Evolutionary conservation across 2,329 filamentous ascomycete species (phyloP).

Genomic region (Blumeria hordei): DNA sequence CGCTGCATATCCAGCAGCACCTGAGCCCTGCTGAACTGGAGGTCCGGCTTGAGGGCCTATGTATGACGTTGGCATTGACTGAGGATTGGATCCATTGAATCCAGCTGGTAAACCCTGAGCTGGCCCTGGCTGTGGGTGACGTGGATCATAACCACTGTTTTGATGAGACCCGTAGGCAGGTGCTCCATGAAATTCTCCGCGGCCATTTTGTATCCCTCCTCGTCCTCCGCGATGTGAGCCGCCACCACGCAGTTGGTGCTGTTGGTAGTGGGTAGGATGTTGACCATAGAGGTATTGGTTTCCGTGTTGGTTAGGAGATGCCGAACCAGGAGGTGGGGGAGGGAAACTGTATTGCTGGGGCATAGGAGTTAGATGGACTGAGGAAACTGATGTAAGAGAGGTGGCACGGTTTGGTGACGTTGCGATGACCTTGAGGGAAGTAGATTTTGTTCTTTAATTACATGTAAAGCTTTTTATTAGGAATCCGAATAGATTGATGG

Average conservation of each 20-base stretch:
- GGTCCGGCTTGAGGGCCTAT: slow-evolving; percentile 15
- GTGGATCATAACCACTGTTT: slow-evolving; percentile 8
- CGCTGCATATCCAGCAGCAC: slow-evolving; percentile 5
- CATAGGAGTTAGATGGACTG: slow-evolving; percentile 3
- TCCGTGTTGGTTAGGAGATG: slow-evolving; percentile 10
- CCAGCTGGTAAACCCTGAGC: slow-evolving; percentile 10
- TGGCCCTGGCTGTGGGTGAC: slow-evolving; percentile 5
- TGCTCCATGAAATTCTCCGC: slow-evolving; percentile 12
- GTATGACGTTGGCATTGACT: slow-evolving; percentile 13
- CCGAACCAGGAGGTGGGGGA: slow-evolving; percentile 14
- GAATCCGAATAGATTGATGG: too few relatives aligned
- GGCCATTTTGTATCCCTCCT: slow-evolving; percentile 12
- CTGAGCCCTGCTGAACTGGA: slow-evolving; percentile 6
- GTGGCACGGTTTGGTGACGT: too few relatives aligned
- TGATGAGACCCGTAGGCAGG: slow-evolving; percentile 9
- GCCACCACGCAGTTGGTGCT: slow-evolving; percentile 13
- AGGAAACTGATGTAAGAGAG: too few relatives aligned
- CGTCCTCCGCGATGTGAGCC: slow-evolving; percentile 13
- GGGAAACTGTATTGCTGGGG: slow-evolving; percentile 15
- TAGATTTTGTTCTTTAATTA: too few relatives aligned
- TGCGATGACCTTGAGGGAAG: too few relatives aligned
- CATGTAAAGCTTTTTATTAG: too few relatives aligned
- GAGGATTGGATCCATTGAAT: slow-evolving; percentile 10
- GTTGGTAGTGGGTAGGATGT: slow-evolving; percentile 7
- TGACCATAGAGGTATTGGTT: slow-evolving; percentile 13